Evolutionary conservation across 2,329 filamentous ascomycete species (phyloP), one percentile per base, ranked within the genome.

Genomic region (Fusarium stilboides): DNA sequence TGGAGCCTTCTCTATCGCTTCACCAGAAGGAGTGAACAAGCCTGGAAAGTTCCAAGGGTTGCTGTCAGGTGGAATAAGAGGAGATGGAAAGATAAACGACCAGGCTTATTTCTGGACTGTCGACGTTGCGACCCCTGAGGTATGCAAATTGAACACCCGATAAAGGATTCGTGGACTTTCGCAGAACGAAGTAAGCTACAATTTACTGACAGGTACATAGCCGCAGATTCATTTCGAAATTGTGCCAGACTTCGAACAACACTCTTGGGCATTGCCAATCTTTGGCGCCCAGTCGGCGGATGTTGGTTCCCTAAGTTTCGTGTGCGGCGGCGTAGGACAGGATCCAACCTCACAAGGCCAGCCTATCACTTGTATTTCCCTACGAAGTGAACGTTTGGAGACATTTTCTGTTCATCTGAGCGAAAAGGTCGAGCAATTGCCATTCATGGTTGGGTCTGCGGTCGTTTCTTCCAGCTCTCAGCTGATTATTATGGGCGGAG

Each of bases 381-480:
- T 42, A 26, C 76, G 51, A 70, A 69, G 65, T 88, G 62, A 47
- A 8, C 56, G 58, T 20, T 50, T 70, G 10, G 47, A 64, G 19
- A 34, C 47, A 4, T 45, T 50, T 40, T 31, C 70, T 14, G 51
- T 49, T 15, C 57, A 52, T 4, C n/a, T 57, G 14, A 50, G 39
- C 19, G 61, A 57, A 3, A 58, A 54, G 6, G 46, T 20, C 10
- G 44, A 50, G 4, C 34, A 62, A 12, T 62, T 71, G 55, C 93
- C 93, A 14, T 83, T 97, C 8, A 84, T 97, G 50, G 84, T 94
- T 51, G 94, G 94, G 3, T 86, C 89, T 57, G 89, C 89, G 6
- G 82, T 86, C 9, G 78, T 86, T 15, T 75, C 81, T 28, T 79
- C 85, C 1, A 80, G 81, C 42, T 80, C 83, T 31, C 79, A 85